Evolutionary conservation across 371 early-diverging fungal species (phyloP), one percentile per base, ranked within the genome.

Genomic region (Umbelopsis sp.): DNA sequence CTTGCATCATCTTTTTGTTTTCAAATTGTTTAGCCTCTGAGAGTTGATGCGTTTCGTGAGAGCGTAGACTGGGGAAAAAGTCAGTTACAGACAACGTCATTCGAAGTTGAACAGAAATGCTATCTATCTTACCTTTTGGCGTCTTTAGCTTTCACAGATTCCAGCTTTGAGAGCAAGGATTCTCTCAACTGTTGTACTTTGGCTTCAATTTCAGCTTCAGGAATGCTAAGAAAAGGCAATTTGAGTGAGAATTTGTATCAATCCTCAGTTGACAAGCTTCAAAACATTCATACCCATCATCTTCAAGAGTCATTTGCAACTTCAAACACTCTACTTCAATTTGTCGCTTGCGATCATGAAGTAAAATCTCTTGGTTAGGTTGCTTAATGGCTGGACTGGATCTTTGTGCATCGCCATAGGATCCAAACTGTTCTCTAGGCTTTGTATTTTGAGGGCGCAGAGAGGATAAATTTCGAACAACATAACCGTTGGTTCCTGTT

Each of bases 321-420:
- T 86, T 85, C 69, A 95, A 81, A 73, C 96, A 95, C 67, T 93
- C 78, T 45, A 97, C 80, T 72, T 97, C 99, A 1, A 97, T 81
- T 70, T 92, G 83, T 11, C 97, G 87, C 76, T 96, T 96, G 45
- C 86, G 86, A 68, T 97, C 95, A 70, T 98, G 98, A 38, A 85
- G 78, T 9, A 96, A 76, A 29, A 98, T 88, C 20, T 91, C 95
- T 75, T 78, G 73, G 84, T 94, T 93, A 48, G 96, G 92, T 63
- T 86, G 82, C 67, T 83, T 81, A 35, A 77, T 64, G 50, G 78
- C 67, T n/a, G 85, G 84, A 11, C 67, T 68, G 29, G 79, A 77
- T 37, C 75, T 72, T 46, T 81, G 79, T 9, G 74, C 71, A 64
- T 87, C 84, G 11, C 79, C 71, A 16, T 69, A 70, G 16, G 75